phyloP scores from a whole-genome alignment of 345 rosid genomes.

The Melaleuca quinquenervia region DNA sequence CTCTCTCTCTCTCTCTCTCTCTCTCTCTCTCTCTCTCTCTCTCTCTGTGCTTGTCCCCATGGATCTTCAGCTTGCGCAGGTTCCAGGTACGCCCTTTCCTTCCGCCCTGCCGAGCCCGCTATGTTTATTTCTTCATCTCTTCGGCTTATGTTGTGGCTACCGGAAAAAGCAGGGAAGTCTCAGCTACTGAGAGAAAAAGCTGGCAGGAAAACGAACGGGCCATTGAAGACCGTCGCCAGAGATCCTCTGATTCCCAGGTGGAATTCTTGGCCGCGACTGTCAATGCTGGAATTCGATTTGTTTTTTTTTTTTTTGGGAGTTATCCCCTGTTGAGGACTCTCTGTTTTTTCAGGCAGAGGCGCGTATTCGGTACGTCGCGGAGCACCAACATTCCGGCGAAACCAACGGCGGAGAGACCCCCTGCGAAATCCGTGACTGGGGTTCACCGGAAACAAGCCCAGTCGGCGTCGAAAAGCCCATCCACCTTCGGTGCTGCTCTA shows the following conservation, averaged over 20 bases:
- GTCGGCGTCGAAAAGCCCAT: background rate
- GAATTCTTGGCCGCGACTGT: background rate
- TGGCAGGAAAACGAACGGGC: background rate
- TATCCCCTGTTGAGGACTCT: background rate
- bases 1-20: background rate
- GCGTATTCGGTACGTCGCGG: slow-evolving; percentile 1
- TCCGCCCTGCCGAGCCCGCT: background rate
- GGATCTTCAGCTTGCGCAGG: background rate
- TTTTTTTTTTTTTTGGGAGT: background rate
- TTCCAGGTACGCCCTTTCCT: background rate
- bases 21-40: background rate
- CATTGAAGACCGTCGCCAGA: background rate
- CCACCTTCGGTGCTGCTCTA: background rate
- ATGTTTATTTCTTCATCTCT: background rate
- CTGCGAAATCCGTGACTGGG: background rate
- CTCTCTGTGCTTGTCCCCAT: background rate
- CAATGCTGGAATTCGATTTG: background rate
- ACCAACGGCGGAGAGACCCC: background rate
- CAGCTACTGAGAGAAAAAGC: background rate
- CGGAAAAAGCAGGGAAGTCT: background rate
- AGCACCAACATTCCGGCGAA: background rate
- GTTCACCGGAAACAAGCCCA: background rate
- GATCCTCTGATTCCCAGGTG: background rate
- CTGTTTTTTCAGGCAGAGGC: slow-evolving; percentile 3
- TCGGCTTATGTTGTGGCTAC: background rate